phyloP scores from a whole-genome alignment of 2,329 filamentous ascomycete species.

The Scedosporium apiospermum region DNA sequence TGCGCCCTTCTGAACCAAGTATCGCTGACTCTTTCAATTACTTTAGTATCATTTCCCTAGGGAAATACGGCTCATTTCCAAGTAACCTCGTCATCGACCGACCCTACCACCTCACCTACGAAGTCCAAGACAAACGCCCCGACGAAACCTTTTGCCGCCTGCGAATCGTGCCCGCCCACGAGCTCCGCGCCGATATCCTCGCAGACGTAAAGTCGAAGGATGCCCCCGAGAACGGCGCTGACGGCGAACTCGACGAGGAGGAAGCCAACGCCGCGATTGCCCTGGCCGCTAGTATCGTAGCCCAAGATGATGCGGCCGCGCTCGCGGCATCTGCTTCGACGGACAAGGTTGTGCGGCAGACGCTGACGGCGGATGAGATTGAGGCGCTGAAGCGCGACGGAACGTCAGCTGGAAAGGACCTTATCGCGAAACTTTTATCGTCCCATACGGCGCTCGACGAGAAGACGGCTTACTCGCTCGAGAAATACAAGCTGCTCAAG shows the following conservation, averaged over 20 bases:
- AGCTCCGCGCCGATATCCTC: slow-evolving; percentile 75
- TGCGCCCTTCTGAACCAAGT: slow-evolving; percentile 8
- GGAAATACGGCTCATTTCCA: slow-evolving; percentile 87
- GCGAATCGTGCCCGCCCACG: slow-evolving; percentile 68
- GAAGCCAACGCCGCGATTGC: slow-evolving; percentile 18
- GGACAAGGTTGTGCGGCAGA: slow-evolving; percentile 60
- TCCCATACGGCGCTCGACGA: slow-evolving; percentile 85
- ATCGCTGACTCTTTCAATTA: slow-evolving; percentile 11
- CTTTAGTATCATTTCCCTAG: slow-evolving; percentile 69
- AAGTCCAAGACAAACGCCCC: slow-evolving; percentile 64
- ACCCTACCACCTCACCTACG: slow-evolving; percentile 85
- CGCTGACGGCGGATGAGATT: slow-evolving; percentile 64
- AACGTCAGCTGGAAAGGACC: slow-evolving; percentile 70
- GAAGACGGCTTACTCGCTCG: slow-evolving; percentile 87
- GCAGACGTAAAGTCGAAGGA: slow-evolving; percentile 29
- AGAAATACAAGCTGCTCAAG: slow-evolving; percentile 94
- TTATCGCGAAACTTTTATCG: slow-evolving; percentile 86
- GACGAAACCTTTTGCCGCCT: slow-evolving; percentile 58
- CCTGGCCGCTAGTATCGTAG: slow-evolving; percentile 12
- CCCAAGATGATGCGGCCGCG: slow-evolving; percentile 1
- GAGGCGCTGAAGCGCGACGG: slow-evolving; percentile 66
- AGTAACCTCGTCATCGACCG: slow-evolving; percentile 85
- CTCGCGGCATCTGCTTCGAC: not conserved
- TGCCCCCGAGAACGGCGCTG: slow-evolving; percentile 26
- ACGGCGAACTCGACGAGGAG: slow-evolving; percentile 34